phyloP scores from a whole-genome alignment of 1,284 basidiomycete species.

The Apiotrichum brassicae region DNA sequence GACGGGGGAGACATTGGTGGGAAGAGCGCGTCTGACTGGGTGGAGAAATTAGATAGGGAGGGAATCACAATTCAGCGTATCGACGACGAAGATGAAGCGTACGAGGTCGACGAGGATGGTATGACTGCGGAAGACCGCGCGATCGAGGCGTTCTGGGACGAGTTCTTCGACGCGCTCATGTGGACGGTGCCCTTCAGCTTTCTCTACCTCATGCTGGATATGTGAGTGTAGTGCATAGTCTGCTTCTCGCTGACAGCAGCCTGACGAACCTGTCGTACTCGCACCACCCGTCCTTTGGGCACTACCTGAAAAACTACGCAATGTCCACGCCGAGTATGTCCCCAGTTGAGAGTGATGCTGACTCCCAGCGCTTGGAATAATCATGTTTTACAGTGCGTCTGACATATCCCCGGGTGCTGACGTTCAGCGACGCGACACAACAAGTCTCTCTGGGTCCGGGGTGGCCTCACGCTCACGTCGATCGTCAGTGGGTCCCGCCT shows the following conservation, averaged over 20 bases:
- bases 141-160: slow-evolving; percentile 32
- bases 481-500: slow-evolving; percentile 35
- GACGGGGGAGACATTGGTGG: background rate
- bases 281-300: slow-evolving; percentile 1
- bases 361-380: slow-evolving; percentile 30
- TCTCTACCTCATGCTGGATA: slow-evolving; percentile 42
- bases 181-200: slow-evolving; percentile 42
- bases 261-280: slow-evolving; percentile 17
- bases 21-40: background rate
- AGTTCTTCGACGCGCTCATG: slow-evolving; percentile 42
- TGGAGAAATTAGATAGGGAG: background rate
- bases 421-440: slow-evolving; percentile 31
- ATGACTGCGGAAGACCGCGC: slow-evolving; percentile 3
- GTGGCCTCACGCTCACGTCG: slow-evolving; percentile 27
- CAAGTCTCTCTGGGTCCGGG: slow-evolving; percentile 21
- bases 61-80: background rate
- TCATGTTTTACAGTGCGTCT: slow-evolving; percentile 37
- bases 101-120: background rate
- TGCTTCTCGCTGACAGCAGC: slow-evolving; percentile 3
- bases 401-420: background rate
- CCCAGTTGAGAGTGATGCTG: background rate
- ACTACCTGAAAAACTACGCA: slow-evolving; percentile 15
- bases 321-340: slow-evolving; percentile 10
- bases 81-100: background rate
- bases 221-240: slow-evolving; percentile 27